Conservation (phyloP, 1,284 basidiomycete genomes). For the Takashimella koratensis region DNA sequence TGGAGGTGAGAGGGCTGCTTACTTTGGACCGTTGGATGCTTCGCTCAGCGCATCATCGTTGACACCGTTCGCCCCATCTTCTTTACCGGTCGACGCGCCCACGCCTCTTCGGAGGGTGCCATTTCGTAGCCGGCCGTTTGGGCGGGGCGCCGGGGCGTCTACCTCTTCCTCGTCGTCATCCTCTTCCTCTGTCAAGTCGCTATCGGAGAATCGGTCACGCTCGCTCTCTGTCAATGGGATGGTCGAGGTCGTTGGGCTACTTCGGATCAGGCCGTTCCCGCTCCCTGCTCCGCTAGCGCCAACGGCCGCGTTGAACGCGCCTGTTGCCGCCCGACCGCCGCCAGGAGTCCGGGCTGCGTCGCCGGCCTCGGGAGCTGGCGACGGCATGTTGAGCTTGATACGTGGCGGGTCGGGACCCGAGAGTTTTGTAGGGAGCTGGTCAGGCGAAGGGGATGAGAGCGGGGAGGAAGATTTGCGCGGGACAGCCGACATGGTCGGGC, state of each 20-base stretch:
- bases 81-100: background rate
- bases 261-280: slow-evolving; percentile 3
- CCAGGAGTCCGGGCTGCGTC: background rate
- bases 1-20: background rate
- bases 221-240: slow-evolving; percentile 21
- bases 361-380: background rate
- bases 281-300: background rate
- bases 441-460: background rate
- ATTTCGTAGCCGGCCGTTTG: slow-evolving; percentile 1
- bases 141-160: slow-evolving; percentile 1
- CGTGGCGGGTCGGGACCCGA: background rate
- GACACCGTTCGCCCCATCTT: slow-evolving; percentile 2
- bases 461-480: background rate
- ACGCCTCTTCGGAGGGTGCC: slow-evolving; percentile 4
- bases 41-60: background rate
- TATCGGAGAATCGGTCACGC: slow-evolving; percentile 2
- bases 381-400: background rate
- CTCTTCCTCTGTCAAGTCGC: slow-evolving; percentile 26
- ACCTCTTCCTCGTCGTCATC: slow-evolving; percentile 10
- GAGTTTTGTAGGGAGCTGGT: background rate
- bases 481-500: background rate
- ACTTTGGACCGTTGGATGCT: background rate
- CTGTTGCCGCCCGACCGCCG: background rate
- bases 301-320: background rate
- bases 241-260: slow-evolving; percentile 20